A percentile compares a stretch with the other conserved stretches of the same genome.
Conservation (phyloP, 768 basidiomycete genomes). For the Phanerochaete carnosa region DNA sequence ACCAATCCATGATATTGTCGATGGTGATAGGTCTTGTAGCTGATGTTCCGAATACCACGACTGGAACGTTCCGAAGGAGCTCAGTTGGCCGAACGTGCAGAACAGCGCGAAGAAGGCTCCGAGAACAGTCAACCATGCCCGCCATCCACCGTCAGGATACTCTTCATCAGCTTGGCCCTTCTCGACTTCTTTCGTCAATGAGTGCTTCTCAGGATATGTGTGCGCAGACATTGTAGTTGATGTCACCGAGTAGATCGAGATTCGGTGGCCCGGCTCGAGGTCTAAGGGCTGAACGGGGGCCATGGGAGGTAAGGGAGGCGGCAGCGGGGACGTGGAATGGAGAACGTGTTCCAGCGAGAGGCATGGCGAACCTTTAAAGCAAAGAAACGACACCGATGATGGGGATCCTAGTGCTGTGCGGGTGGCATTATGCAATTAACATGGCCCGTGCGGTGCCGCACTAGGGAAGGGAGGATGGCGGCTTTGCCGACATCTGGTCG, state of each 20-base stretch:
- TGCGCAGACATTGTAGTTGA: not conserved
- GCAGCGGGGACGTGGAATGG: not conserved
- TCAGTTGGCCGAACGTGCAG: constrained; percentile 71
- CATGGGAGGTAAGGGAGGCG: not conserved
- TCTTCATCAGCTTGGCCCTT: constrained; percentile 8
- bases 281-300: not conserved
- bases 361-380: not conserved
- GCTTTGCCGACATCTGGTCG: not conserved
- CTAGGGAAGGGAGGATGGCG: not conserved
- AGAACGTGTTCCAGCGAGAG: not conserved
- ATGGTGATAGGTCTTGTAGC: constrained; percentile 39
- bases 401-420: not conserved
- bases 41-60: constrained; percentile 64
- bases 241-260: not conserved
- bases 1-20: constrained; percentile 43
- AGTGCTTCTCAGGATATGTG: not conserved
- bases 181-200: not conserved
- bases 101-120: constrained; percentile 67
- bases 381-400: not conserved
- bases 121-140: constrained; percentile 47
- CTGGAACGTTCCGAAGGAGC: constrained; percentile 70
- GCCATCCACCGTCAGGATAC: constrained; percentile 28
- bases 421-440: not conserved
- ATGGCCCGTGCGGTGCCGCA: not conserved
- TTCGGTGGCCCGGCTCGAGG: not conserved